Base-by-base conservation (phyloP, 2,329 filamentous ascomycete species). In the Paecilomyces niveus region DNA sequence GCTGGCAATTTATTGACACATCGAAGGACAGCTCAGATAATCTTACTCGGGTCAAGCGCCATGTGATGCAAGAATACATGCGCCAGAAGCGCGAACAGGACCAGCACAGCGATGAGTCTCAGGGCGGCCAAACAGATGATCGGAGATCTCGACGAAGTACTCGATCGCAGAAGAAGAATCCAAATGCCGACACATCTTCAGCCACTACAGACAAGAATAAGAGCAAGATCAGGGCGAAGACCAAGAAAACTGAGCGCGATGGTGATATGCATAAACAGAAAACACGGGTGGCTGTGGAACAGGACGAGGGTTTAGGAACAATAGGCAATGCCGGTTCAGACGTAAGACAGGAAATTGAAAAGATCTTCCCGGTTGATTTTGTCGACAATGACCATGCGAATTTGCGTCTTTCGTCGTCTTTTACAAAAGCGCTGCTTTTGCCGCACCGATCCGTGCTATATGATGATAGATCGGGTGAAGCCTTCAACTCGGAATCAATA, bases 11-110 rank as follows among this genome's bases (percentile, higher is more conserved):
- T 57, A 75, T 76, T 56, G 74, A 77, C 59, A 66, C 70, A 58
- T 75, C 70, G 9, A 66, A 70, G 55, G 70, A 72, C 52, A 70
- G 67, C 55, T 66, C 72, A 22, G 65, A 61, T 54, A 76, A 75
- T 50, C 62, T 74, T 51, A 76, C 73, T 1, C 71, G 70, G 59
- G 74, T 76, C 39, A 76, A 75, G 55, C 72, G 74, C 22, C 74
- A 77, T 73, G 74, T 76, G 6, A 76, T 76, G 74, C 72, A 75
- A 59, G 73, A 76, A 55, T 75, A 71, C 60, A 73, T 76, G 65
- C 72, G 72, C 21, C 72, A 74, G 53, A 76, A 74, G 56, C 61
- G 61, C 8, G 53, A 32, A 18, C 57, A 61, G 7, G 52, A 32
- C 18, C 60, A 61, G 24, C 53, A 31, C 18, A 55, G 57, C 33